Evolutionary conservation across 495 filamentous ascomycete genomes (phyloP), one percentile per base, ranked within the genome.

Genomic region (Achaetomiella virescens): DNA sequence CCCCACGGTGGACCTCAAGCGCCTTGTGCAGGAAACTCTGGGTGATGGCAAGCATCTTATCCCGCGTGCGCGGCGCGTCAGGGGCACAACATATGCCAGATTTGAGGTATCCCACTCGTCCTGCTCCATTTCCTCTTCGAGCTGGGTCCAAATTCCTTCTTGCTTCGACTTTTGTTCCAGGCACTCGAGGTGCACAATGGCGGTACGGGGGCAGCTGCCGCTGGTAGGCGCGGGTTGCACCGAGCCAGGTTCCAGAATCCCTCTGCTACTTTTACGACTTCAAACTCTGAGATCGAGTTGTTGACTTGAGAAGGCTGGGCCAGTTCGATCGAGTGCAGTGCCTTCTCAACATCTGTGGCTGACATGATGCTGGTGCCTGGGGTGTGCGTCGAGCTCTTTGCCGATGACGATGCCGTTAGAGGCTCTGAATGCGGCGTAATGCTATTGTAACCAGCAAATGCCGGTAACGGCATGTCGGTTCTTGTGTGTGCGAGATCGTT

Each of bases 21-120:
- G 82, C 82, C 52, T 81, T 84, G 66, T 83, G 79, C 9, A 85
- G 70, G 63, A 84, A 85, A 57, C 69, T 77, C 56, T 84, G 82
- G 9, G 82, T 83, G 45, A 84, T 83, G 38, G 80, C 82, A 15
- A 84, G 75, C 49, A 85, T 75, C 67, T 78, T 81, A 62, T 85
- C 82, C n/a, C 82, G 74, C 33, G 81, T 79, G 24, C 70, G 67
- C 12, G 77, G 63, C 4, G n/a, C n/a, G 68, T 70, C 27, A 84
- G 64, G 9, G 76, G 72, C 21, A 77, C 74, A 9, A 78, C 74
- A 6, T 68, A 70, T 21, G 74, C 66, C 49, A 78, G 64, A 41
- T 81, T 77, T 31, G 65, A 54, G 9, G 61, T 59, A 31, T 71
- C 58, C 66, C 67, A 62, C 45, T 72, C 61, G 7, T 62, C 61